Conservation (phyloP, 2,329 filamentous ascomycete genomes). For the Cladophialophora yegresii region DNA sequence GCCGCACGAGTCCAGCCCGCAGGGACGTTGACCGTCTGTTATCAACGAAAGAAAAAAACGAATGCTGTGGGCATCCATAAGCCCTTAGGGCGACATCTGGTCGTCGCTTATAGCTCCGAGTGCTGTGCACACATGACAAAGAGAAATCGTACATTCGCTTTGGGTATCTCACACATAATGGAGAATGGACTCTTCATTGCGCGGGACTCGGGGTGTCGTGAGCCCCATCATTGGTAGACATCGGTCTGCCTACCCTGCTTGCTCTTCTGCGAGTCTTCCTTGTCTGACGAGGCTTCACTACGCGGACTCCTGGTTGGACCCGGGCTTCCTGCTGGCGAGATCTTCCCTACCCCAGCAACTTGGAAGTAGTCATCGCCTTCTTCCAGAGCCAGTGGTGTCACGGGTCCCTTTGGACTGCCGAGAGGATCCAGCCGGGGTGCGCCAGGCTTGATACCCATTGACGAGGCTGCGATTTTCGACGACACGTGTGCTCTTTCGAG, state of each 20-base stretch:
- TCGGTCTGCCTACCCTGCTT: conserved; percentile 29
- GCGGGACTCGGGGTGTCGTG: not conserved
- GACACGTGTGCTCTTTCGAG: conserved; percentile 43
- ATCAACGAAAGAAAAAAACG: not conserved
- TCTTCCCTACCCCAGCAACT: conserved; percentile 30
- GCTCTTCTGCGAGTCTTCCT: conserved; percentile 26
- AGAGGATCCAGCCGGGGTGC: conserved; percentile 50
- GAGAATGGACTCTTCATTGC: not conserved
- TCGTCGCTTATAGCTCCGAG: not conserved
- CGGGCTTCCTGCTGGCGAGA: conserved; percentile 40
- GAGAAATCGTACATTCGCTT: conserved; percentile 21
- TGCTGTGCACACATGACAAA: conserved; percentile 1
- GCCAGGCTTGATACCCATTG: conserved; percentile 42
- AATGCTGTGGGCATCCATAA: not conserved
- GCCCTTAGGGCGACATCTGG: not conserved
- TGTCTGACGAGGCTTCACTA: conserved; percentile 27
- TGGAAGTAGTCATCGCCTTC: conserved; percentile 45
- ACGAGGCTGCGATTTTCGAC: conserved; percentile 38
- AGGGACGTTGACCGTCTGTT: not conserved
- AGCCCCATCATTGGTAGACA: conserved; percentile 24
- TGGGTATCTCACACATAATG: conserved; percentile 5
- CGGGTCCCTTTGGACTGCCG: conserved; percentile 48
- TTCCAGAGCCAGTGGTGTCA: conserved; percentile 48
- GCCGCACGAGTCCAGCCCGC: not conserved
- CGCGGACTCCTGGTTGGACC: conserved; percentile 27